These are phyloP conservation scores for Aspergillus intermedius DNA, from an alignment of 2,329 filamentous ascomycete species.

Conservation along the genomic window DNA sequence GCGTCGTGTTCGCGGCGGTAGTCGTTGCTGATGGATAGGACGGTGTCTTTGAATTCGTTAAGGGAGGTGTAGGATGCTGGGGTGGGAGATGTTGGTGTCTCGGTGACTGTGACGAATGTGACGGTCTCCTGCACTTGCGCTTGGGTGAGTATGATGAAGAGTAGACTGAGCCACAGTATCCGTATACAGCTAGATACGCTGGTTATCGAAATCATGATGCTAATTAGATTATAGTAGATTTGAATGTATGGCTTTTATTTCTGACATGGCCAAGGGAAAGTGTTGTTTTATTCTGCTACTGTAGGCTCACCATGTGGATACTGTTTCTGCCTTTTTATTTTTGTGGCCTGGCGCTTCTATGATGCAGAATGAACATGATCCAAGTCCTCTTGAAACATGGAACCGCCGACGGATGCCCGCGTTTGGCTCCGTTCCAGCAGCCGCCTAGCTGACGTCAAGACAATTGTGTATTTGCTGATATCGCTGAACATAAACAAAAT, in stretches of 20 bases:
- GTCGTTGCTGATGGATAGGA: conserved; percentile 60
- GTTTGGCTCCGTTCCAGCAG: conserved; percentile 6
- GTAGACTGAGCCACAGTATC: background rate
- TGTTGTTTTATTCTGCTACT: background rate
- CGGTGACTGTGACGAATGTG: conserved; percentile 17
- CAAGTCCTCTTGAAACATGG: too few species aligned
- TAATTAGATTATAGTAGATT: too few species aligned
- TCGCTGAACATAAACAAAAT: background rate
- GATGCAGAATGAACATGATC: background rate
- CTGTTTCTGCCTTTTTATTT: too few species aligned
- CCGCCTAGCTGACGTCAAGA: conserved; percentile 13
- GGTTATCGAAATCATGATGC: too few species aligned
- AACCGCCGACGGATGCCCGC: background rate
- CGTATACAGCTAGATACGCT: background rate
- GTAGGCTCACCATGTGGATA: too few species aligned
- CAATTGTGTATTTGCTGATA: background rate
- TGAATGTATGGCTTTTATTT: too few species aligned
- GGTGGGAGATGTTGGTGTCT: conserved; percentile 19
- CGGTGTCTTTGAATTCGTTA: conserved; percentile 40
- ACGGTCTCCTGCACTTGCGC: conserved; percentile 7
- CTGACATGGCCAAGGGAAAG: too few species aligned
- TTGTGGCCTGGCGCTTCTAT: background rate
- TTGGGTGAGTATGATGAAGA: background rate
- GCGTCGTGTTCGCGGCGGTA: conserved; percentile 61
- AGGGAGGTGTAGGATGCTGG: conserved; percentile 39